Percentiles rank a stretch among this genome's conserved stretches.
Conservation (phyloP, 306 rosid species). For the Pueraria montana region DNA sequence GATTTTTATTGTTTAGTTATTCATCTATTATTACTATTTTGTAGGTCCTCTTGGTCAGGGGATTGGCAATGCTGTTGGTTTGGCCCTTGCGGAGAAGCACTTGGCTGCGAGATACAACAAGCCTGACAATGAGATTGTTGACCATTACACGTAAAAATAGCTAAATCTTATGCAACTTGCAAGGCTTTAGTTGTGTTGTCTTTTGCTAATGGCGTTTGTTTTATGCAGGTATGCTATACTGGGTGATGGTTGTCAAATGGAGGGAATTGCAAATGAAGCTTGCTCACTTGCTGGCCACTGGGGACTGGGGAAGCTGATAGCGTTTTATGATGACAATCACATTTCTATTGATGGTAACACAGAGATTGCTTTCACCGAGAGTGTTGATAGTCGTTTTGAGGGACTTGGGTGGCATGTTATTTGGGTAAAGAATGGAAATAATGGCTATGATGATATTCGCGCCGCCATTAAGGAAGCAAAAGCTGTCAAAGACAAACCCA, state of each 20-base stretch:
- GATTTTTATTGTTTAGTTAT: conserved; percentile 18
- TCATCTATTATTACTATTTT: conserved; percentile 22
- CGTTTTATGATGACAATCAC: conserved; percentile 97
- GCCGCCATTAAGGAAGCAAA: conserved; percentile 98
- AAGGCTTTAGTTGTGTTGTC: not conserved
- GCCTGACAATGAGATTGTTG: conserved; percentile 87
- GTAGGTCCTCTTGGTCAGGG: conserved; percentile 99
- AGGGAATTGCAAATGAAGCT: conserved; percentile 93
- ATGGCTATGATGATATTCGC: conserved; percentile 91
- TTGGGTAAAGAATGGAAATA: conserved; percentile 99
- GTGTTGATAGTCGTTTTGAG: conserved; percentile 86
- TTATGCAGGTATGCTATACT: conserved; percentile 73
- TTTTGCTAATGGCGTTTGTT: conserved; percentile 35
- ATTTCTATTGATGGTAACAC: conserved; percentile 98
- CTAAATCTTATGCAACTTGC: conserved; percentile 26
- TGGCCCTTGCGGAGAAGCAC: conserved; percentile 99
- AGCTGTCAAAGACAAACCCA: conserved; percentile 89
- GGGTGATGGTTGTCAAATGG: conserved; percentile 99
- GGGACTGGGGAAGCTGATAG: conserved; percentile 97
- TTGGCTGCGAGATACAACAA: conserved; percentile 97
- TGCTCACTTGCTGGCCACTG: conserved; percentile 97
- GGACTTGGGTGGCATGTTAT: conserved; percentile 98
- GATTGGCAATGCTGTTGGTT: conserved; percentile 95
- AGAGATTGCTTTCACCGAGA: conserved; percentile 93
- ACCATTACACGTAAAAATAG: conserved; percentile 88